Percentiles rank a stretch among this genome's conserved stretches.
Evolutionary conservation across 208 protist species (phyloP).

Genomic region (Herpetomonas muscarum): DNA sequence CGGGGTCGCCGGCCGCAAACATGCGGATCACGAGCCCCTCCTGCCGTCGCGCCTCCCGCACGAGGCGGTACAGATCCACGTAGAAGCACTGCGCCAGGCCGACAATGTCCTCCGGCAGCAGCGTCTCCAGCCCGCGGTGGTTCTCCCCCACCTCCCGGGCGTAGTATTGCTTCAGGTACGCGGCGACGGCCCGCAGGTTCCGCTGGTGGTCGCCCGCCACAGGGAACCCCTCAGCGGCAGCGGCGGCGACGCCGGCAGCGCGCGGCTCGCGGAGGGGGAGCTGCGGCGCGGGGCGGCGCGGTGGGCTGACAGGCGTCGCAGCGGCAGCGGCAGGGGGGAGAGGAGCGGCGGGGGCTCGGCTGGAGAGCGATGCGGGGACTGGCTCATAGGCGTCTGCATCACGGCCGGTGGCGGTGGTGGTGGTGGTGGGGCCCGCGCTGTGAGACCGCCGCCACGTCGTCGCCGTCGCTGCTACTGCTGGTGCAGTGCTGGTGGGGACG

Average conservation of each 20-base stretch:
- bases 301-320: too few species aligned
- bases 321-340: too few species aligned
- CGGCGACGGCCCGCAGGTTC: constrained; percentile 42
- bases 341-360: too few species aligned
- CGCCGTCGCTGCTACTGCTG: too few species aligned
- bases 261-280: not conserved
- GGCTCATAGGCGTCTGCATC: too few species aligned
- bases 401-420: too few species aligned
- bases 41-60: constrained; percentile 33
- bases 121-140: constrained; percentile 51
- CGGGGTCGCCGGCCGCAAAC: constrained; percentile 51
- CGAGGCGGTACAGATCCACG: constrained; percentile 57
- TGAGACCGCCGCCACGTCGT: too few species aligned
- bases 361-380: too few species aligned
- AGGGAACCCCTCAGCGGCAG: too few species aligned
- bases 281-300: too few species aligned
- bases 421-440: too few species aligned
- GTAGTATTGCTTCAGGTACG: constrained; percentile 74
- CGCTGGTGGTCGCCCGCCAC: constrained; percentile 19
- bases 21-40: constrained; percentile 34
- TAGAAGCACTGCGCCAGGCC: constrained; percentile 74
- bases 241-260: not conserved
- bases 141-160: constrained; percentile 47
- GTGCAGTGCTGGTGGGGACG: too few species aligned
- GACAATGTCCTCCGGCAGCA: constrained; percentile 62